phyloP scores from a whole-genome alignment of 208 protist species.

The Trypanosomatidae sp. region DNA sequence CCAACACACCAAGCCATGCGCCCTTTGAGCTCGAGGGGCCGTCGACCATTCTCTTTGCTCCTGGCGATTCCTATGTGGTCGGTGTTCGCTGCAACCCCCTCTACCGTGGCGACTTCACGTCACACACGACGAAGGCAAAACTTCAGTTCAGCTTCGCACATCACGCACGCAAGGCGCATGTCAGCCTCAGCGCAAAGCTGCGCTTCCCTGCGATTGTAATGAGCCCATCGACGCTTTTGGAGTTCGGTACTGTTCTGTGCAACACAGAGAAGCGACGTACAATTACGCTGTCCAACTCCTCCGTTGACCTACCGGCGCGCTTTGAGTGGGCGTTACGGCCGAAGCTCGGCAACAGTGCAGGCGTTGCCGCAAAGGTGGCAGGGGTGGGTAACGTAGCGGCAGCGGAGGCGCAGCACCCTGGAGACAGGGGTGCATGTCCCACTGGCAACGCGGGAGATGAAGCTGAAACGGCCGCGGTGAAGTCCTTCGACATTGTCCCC shows the following conservation, averaged over 20 bases:
- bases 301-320: slow-evolving; percentile 56
- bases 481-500: slow-evolving; percentile 94
- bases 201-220: slow-evolving; percentile 90
- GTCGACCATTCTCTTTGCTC: slow-evolving; percentile 59
- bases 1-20: background rate
- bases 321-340: slow-evolving; percentile 78
- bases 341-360: background rate
- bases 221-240: slow-evolving; percentile 50
- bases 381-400: background rate
- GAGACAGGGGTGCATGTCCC: slow-evolving; percentile 13
- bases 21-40: slow-evolving; percentile 78
- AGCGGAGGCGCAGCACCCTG: slow-evolving; percentile 27
- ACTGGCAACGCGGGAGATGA: slow-evolving; percentile 15
- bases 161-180: slow-evolving; percentile 85
- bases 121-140: slow-evolving; percentile 66
- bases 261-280: slow-evolving; percentile 81
- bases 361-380: background rate
- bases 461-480: slow-evolving; percentile 11
- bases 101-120: slow-evolving; percentile 81
- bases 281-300: slow-evolving; percentile 86
- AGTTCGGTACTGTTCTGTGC: slow-evolving; percentile 94
- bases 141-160: slow-evolving; percentile 88
- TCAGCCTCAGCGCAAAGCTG: slow-evolving; percentile 82
- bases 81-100: slow-evolving; percentile 84
- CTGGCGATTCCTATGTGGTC: slow-evolving; percentile 78